A percentile compares a stretch with the other conserved stretches of the same genome.
Conservation (phyloP, 345 rosid species). For the rapeseed (Brassica napus) region Da-Ae NC_063442.1:27651001-27651500, state of each 20-base stretch:
- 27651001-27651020: constrained; percentile 33
- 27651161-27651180: not conserved
- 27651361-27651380: not conserved
- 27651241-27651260: not conserved
- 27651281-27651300: not conserved
- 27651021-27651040: constrained; percentile 38
- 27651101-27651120: not conserved
- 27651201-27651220: no score
- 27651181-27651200: not conserved
- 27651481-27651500: not conserved
- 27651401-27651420: not conserved
- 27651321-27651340: not conserved
- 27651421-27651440: not conserved
- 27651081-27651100: not conserved
- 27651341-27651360: not conserved
- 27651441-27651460: not conserved
- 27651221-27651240: no score
- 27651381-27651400: not conserved
- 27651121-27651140: not conserved
- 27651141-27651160: not conserved
- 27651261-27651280: not conserved
- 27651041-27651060: constrained; percentile 6
- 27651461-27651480: not conserved
- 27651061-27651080: not conserved
- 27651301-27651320: not conserved